A percentile compares a stretch with the other conserved stretches of the same genome.
Evolutionary conservation across 257 asterid species (phyloP).

Genomic region (Cruciata laevipes): DNA sequence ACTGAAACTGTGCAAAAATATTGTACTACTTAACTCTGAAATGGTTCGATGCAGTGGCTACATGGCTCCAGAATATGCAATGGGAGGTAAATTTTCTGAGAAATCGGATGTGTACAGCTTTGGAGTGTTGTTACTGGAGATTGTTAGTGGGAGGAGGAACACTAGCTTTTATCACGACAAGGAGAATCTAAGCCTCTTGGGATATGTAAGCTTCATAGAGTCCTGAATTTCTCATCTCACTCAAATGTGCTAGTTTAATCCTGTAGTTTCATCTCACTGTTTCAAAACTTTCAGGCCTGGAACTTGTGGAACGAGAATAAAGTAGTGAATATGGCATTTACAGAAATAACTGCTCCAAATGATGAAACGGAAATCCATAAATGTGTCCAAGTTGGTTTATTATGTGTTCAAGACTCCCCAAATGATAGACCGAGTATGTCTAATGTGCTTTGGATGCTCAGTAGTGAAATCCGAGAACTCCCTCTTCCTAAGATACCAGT

Average conservation of each 20-base stretch:
- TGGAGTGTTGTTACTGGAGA: not conserved
- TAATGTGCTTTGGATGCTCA: not conserved
- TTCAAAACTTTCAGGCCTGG: not conserved
- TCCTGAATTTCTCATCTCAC: not conserved
- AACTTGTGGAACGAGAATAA: not conserved
- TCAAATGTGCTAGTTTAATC: not conserved
- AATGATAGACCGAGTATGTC: not conserved
- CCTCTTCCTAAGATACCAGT: not conserved
- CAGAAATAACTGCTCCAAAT: not conserved
- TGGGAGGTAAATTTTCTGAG: not conserved
- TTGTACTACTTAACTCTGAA: not conserved
- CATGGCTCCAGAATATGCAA: not conserved
- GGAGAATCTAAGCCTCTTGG: not conserved
- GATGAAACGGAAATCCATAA: not conserved
- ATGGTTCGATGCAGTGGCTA: not conserved
- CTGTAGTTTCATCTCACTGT: not conserved
- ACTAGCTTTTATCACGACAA: not conserved
- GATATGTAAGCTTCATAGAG: not conserved
- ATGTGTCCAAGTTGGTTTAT: not conserved
- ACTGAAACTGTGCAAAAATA: too few species aligned
- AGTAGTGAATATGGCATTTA: not conserved
- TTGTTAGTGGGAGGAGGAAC: not conserved
- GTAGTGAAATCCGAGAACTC: not conserved
- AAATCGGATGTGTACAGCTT: not conserved
- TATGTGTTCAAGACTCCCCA: not conserved